Percentiles rank a stretch among this genome's conserved stretches.
These are phyloP conservation scores for Eimeria falciformis DNA, from an alignment of 169 alveolate species.

Conservation along the genomic window DNA sequence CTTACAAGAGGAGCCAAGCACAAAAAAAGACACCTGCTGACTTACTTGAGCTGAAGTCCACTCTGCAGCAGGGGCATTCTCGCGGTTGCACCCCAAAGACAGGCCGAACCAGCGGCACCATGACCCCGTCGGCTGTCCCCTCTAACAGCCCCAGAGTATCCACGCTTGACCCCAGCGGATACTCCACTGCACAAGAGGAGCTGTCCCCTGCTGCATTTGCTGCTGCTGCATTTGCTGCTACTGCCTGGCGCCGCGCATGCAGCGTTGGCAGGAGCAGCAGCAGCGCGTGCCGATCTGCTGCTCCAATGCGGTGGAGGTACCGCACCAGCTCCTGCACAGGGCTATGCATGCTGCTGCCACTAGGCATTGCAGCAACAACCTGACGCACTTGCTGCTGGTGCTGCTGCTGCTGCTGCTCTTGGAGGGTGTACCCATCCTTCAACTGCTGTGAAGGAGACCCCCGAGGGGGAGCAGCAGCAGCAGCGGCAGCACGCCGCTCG, in stretches of 20 bases:
- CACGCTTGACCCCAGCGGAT: constrained; percentile 20
- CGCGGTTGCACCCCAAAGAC: background rate
- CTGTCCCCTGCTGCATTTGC: constrained; percentile 13
- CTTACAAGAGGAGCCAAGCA: too few relatives aligned
- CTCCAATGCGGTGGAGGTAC: constrained; percentile 4
- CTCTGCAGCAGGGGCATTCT: constrained; percentile 26
- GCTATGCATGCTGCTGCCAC: constrained; percentile 4
- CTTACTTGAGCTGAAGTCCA: constrained; percentile 9
- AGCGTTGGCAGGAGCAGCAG: constrained; percentile 75
- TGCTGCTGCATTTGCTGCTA: constrained; percentile 53
- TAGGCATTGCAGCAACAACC: background rate
- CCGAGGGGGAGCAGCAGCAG: constrained; percentile 34
- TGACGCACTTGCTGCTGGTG: constrained; percentile 4
- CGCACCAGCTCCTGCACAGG: constrained; percentile 28
- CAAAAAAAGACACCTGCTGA: background rate
- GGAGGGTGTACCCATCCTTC: background rate
- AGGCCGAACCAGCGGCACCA: constrained; percentile 13
- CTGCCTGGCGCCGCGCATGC: constrained; percentile 63
- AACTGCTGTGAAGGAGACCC: background rate
- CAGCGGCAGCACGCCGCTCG: constrained; percentile 28
- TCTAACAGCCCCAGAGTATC: background rate
- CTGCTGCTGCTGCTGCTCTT: constrained; percentile 57
- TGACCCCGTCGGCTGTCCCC: constrained; percentile 6
- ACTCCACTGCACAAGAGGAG: background rate
- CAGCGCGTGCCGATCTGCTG: constrained; percentile 60